phyloP scores from a whole-genome alignment of 225 moss, liverwort and hornwort genomes.

The Antitrichia curtipendula region DNA sequence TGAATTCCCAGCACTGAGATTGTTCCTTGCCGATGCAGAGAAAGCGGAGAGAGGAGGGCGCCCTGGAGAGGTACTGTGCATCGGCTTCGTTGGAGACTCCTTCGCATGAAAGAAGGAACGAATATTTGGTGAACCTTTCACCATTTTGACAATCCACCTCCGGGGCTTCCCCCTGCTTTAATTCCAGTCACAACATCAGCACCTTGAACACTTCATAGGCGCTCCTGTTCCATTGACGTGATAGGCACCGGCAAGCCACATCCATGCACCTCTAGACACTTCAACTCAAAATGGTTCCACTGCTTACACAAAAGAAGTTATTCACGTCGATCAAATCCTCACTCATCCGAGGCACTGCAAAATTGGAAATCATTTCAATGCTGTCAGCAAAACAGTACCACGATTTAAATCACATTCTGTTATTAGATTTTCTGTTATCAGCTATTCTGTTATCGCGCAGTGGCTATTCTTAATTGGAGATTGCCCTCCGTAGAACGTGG shows the following conservation, averaged over 20 bases:
- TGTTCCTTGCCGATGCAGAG: slow-evolving; percentile 46
- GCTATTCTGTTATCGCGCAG: too few species aligned
- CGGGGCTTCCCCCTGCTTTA: background rate
- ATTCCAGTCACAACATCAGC: background rate
- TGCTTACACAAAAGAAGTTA: background rate
- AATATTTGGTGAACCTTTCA: slow-evolving; percentile 52
- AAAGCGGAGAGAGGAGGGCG: slow-evolving; percentile 64
- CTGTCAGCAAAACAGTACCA: background rate
- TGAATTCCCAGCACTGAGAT: slow-evolving; percentile 10
- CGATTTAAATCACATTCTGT: too few species aligned
- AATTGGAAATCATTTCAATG: background rate
- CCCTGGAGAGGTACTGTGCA: slow-evolving; percentile 13
- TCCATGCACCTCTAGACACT: background rate
- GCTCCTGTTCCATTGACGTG: background rate
- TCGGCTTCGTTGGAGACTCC: slow-evolving; percentile 13
- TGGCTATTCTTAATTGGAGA: background rate
- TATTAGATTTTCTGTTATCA: too few species aligned
- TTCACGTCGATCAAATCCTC: background rate
- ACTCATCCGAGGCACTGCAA: background rate
- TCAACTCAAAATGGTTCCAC: background rate
- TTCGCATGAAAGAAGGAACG: slow-evolving; percentile 41
- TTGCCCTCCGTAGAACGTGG: background rate
- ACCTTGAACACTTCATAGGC: background rate
- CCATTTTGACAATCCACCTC: slow-evolving; percentile 28
- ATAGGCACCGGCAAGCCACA: background rate